Base-by-base conservation (phyloP, 352 stramenopile species). In the Globisporangium lucens region DNA sequence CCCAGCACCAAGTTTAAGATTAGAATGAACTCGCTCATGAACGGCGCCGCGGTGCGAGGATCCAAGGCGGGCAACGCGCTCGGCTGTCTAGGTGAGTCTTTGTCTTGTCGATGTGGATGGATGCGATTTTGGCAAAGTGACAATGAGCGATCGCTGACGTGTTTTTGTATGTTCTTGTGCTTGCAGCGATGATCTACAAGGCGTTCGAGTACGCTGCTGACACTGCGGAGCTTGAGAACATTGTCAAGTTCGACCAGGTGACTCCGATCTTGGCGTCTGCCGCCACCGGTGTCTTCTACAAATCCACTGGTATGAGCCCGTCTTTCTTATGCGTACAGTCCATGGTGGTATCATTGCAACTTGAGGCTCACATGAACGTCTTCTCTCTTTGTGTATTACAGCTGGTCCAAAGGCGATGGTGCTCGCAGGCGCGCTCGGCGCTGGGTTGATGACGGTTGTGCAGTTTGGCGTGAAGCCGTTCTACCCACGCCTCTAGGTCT, bases 1-100 rank as follows among this genome's bases (percentile, higher is more conserved):
- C 89, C 89, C 13, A 93, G 82, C 73, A 79, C 83, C 59, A 96
- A 94, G 77, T 90, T 96, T 74, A 94, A 94, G 70, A 94, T 96
- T 58, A 73, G 87, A 65, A 90, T 96, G 82, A 96, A 96, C 66
- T 83, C 83, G 68, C 71, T 96, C n/a, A 90, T 96, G 76, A 96
- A 96, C 70, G 85, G 85, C 43, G 87, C 87, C 9, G 85, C 83
- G 4, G 75, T 89, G 55, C 87, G 87, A 8, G 89, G 89, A 29
- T 96, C 89, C 63, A 94, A 93, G 71, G 84, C 85, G 8, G 89
- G 89, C 70, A 96, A 96, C 57, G 86, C 86, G 7, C 76, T 96
- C 17, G 89, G 83, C 24, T 91, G 87, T 75, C 63, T 95, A 53
- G 82, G 86, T 94, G 63, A 60, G 80, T 75, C 24, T 15, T 33